These are phyloP conservation scores for Talaromyces piceae DNA, from an alignment of 2,329 filamentous ascomycete species.

Conservation along the genomic window DNA sequence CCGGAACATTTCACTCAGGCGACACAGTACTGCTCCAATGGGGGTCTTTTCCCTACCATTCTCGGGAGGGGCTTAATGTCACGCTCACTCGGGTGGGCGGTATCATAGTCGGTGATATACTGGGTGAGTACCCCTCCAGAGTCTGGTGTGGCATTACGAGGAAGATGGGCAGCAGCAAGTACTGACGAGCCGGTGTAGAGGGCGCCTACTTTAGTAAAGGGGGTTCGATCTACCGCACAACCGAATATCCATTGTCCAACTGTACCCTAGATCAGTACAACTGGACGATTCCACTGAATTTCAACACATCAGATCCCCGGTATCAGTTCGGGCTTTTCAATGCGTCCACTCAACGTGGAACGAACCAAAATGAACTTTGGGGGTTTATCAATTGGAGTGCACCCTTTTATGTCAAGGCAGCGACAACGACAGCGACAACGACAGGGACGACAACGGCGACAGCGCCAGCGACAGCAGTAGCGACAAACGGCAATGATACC, in stretches of 20 bases:
- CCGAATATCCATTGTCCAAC: conserved; percentile 1
- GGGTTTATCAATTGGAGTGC: neutral
- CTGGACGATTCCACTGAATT: conserved; percentile 9
- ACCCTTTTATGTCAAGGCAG: neutral
- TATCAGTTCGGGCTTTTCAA: conserved; percentile 11
- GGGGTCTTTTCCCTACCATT: neutral
- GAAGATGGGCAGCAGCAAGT: neutral
- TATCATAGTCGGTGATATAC: neutral
- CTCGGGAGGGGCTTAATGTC: neutral
- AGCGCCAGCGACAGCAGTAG: neutral
- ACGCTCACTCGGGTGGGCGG: neutral
- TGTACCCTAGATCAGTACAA: conserved; percentile 13
- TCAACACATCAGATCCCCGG: conserved; percentile 9
- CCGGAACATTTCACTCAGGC: neutral
- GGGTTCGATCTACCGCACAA: neutral
- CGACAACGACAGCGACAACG: neutral
- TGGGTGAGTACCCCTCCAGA: neutral
- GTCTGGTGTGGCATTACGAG: neutral
- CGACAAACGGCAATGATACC: neutral
- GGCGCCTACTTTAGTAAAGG: neutral
- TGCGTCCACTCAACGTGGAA: conserved; percentile 4
- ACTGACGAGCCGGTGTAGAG: neutral
- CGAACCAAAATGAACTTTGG: neutral
- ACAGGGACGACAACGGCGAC: neutral
- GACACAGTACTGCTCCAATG: neutral